Conservation (phyloP, 768 basidiomycete genomes). For the Cyclocybe aegerita region DNA sequence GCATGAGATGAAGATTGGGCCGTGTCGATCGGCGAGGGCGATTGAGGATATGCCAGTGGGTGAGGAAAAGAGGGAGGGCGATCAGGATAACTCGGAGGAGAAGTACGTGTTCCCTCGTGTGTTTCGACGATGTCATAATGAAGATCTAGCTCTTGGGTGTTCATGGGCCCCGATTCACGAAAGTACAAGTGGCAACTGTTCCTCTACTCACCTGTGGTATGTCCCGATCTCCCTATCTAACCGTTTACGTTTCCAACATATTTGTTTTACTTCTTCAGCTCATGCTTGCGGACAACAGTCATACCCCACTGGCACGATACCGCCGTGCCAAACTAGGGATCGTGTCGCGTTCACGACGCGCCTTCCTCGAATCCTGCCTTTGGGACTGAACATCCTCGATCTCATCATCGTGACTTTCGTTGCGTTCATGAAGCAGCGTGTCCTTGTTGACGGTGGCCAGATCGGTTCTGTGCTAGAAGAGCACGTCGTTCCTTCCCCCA, state of each 20-base stretch:
- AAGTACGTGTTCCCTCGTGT: slow-evolving; percentile 17
- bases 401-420: slow-evolving; percentile 32
- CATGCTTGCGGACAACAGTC: slow-evolving; percentile 23
- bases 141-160: slow-evolving; percentile 33
- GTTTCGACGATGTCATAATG: background rate
- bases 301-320: slow-evolving; percentile 30
- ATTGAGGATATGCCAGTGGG: background rate
- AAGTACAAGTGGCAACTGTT: slow-evolving; percentile 39
- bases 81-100: slow-evolving; percentile 13
- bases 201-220: slow-evolving; percentile 34
- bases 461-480: too few relatives aligned
- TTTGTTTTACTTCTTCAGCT: slow-evolving; percentile 21
- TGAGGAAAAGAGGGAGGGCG: background rate
- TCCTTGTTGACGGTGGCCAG: slow-evolving; percentile 11
- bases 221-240: slow-evolving; percentile 4
- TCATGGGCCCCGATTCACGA: slow-evolving; percentile 32
- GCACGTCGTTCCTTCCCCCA: too few relatives aligned
- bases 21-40: background rate
- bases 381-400: slow-evolving; percentile 28
- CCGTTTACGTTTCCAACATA: background rate
- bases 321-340: slow-evolving; percentile 36
- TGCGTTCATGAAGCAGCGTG: slow-evolving; percentile 25
- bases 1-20: slow-evolving; percentile 5
- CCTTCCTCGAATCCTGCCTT: slow-evolving; percentile 33
- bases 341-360: slow-evolving; percentile 32